Evolutionary conservation across 148 eudicot genomes (phyloP).

Genomic region (Cornus kousa): DNA sequence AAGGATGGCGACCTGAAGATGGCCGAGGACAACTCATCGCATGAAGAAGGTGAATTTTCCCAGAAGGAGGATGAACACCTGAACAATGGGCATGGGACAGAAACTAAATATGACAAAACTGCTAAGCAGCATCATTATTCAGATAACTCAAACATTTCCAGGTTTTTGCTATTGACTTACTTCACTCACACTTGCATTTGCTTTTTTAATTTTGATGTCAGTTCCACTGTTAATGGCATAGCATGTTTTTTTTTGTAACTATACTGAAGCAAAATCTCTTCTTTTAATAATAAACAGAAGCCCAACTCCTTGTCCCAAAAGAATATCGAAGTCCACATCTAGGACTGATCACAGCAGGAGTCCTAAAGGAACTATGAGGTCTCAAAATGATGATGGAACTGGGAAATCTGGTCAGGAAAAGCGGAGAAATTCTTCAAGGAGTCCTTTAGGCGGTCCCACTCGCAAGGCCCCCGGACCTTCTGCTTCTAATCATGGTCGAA

Average conservation of each 20-base stretch:
- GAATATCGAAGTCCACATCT: constrained; percentile 30
- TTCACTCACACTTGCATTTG: constrained; percentile 8
- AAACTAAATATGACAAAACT: constrained; percentile 30
- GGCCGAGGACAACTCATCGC: constrained; percentile 19
- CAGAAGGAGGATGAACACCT: constrained; percentile 26
- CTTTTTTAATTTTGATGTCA: background rate
- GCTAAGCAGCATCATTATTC: constrained; percentile 19
- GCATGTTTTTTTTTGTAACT: background rate
- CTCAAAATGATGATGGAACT: constrained; percentile 16
- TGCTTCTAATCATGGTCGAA: constrained; percentile 34
- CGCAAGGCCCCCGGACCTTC: constrained; percentile 35
- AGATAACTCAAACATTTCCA: constrained; percentile 43
- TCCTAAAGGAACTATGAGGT: constrained; percentile 28
- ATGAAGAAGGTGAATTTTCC: constrained; percentile 47
- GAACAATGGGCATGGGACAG: constrained; percentile 39
- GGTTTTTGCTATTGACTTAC: constrained; percentile 36
- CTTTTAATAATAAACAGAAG: constrained; percentile 31
- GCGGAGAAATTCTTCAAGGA: constrained; percentile 18
- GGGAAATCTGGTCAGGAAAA: constrained; percentile 15
- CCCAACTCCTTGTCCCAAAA: constrained; percentile 35
- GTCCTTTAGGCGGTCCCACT: constrained; percentile 34
- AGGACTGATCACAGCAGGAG: constrained; percentile 42
- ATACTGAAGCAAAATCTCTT: background rate
- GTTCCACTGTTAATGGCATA: background rate
- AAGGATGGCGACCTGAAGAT: constrained; percentile 31